Evolutionary conservation across 2,329 filamentous ascomycete genomes (phyloP).

Genomic region (Dothistroma pini): DNA sequence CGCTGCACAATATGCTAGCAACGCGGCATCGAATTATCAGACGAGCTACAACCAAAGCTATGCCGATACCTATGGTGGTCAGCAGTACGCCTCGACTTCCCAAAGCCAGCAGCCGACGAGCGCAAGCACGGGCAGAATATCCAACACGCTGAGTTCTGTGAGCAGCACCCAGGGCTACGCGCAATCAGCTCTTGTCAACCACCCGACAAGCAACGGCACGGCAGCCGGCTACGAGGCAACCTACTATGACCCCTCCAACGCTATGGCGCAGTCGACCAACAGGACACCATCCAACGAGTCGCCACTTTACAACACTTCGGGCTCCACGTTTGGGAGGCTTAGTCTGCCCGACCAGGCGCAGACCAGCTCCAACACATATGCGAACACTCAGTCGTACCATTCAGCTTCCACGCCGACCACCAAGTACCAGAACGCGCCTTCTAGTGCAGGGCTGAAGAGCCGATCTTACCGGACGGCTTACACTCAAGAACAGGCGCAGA

Average conservation of each 20-base stretch:
- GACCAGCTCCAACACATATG: conserved; percentile 16
- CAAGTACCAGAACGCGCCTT: conserved; percentile 23
- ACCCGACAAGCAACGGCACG: conserved; percentile 9
- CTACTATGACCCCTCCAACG: conserved; percentile 13
- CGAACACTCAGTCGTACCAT: conserved; percentile 14
- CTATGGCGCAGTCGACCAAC: conserved; percentile 6
- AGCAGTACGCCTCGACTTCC: conserved; percentile 22
- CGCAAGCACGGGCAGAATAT: conserved; percentile 17
- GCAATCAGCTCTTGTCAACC: conserved; percentile 14
- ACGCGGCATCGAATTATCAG: conserved; percentile 16
- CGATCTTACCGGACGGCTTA: conserved; percentile 19
- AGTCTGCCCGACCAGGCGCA: conserved; percentile 26
- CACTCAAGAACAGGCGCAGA: conserved; percentile 17
- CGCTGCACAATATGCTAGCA: conserved; percentile 16
- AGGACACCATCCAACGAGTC: conserved; percentile 26
- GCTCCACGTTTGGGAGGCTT: conserved; percentile 22
- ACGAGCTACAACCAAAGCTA: conserved; percentile 18
- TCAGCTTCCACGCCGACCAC: conserved; percentile 12
- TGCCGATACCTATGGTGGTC: conserved; percentile 16
- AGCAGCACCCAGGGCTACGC: conserved; percentile 21
- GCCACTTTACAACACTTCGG: conserved; percentile 25
- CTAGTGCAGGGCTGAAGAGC: conserved; percentile 17
- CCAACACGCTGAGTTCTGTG: conserved; percentile 26
- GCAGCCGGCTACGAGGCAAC: conserved; percentile 20
- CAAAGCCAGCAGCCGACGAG: conserved; percentile 13